Conservation (phyloP, 169 alveolate genomes). For the Cytauxzoon felis region DNA sequence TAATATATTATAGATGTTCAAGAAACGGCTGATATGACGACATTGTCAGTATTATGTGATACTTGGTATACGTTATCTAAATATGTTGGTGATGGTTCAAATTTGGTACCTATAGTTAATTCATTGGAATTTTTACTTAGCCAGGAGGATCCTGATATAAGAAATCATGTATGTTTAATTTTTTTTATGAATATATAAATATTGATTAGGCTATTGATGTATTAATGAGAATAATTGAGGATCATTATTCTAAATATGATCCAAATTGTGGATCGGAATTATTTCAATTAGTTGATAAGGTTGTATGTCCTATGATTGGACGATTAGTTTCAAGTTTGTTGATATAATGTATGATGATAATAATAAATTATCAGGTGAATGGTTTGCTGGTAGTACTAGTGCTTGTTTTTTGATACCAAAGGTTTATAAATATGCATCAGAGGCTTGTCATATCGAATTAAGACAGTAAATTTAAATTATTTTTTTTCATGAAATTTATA, state of each 20-base stretch:
- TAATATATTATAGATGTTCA: slow-evolving; percentile 37
- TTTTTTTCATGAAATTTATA: not conserved
- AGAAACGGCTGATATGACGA: not conserved
- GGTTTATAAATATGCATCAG: slow-evolving; percentile 51
- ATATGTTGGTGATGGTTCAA: slow-evolving; percentile 6
- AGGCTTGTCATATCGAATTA: slow-evolving; percentile 26
- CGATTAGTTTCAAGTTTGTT: slow-evolving; percentile 31
- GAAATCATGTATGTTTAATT: slow-evolving; percentile 23
- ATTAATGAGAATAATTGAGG: slow-evolving; percentile 22
- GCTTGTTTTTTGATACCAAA: slow-evolving; percentile 55
- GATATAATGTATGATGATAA: no score
- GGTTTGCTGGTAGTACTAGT: slow-evolving; percentile 58
- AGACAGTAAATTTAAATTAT: slow-evolving; percentile 23
- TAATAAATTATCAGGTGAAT: slow-evolving; percentile 52
- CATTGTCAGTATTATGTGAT: slow-evolving; percentile 4
- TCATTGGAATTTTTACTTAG: slow-evolving; percentile 34
- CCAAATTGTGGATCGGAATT: not conserved
- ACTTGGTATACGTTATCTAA: slow-evolving; percentile 54
- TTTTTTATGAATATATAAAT: no score
- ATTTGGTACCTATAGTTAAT: slow-evolving; percentile 21
- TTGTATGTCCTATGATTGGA: slow-evolving; percentile 40
- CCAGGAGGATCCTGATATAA: slow-evolving; percentile 44
- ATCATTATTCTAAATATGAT: not conserved
- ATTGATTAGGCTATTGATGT: slow-evolving; percentile 23
- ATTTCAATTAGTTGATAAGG: slow-evolving; percentile 28